Evolutionary conservation across 805 yeast genomes (phyloP), one percentile per base, ranked within the genome.

Genomic region (Ogataea paradorogensis): DNA sequence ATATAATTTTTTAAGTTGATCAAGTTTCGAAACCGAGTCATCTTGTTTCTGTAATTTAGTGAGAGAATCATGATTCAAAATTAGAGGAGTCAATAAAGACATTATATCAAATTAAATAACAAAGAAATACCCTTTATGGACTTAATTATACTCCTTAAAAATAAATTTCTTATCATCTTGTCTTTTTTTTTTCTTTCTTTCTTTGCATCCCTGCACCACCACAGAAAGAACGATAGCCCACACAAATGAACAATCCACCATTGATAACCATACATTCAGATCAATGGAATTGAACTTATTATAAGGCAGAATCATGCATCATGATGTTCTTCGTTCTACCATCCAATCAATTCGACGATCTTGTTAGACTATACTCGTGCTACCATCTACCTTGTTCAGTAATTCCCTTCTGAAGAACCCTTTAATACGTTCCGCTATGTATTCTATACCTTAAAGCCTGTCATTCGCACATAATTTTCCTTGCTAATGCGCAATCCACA

Each of bases 11-110:
- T 30, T 20, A 7, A 56, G 9, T 8, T 32, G 33, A 10, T 44
- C 25, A 3, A 35, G 7, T 3, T 25, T 24, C 0, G 51, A 30
- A 6, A 10, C 15, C 3, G 22, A 7, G 26, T 50, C 43, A 34
- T 51, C 52, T 14, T 45, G 23, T 11, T 33, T 10, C 34, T 58
- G 62, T 9, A 56, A 31, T 13, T 45, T 35, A 21, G 33, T 37
- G 22, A 58, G 33, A 11, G 45, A 38, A 0, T 51, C 41, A 30
- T 46, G 46, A 23, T 39, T 39, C 13, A 39, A 16, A 8, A 39
- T 21, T 14, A 15, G 13, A 14, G 36, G 25, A n/a, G 20, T 18
- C 9, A 4, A 7, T 11, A 5, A 11, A 13, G 24, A 11, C 21
- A 11, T 35, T 25, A 14, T 11, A 14, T 18, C n/a, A 20, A 18